phyloP scores from a whole-genome alignment of 371 early-diverging fungal species.

The Rhizopus sp. region DNA sequence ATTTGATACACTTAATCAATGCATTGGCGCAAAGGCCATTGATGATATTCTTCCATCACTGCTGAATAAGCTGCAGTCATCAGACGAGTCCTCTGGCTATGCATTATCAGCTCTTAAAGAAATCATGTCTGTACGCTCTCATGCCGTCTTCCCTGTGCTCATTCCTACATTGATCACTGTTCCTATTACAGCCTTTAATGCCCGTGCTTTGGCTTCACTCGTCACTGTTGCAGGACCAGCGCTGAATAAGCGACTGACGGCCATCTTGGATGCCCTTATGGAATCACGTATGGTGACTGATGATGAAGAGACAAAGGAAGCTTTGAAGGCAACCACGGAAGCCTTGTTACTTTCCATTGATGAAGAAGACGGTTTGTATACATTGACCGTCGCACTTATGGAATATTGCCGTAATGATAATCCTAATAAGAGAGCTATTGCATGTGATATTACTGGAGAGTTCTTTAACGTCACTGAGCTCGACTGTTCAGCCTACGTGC shows the following conservation, averaged over 20 bases:
- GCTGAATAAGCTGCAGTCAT: constrained; percentile 77
- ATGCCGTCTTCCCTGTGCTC: constrained; percentile 95
- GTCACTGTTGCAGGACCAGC: constrained; percentile 92
- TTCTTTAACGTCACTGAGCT: constrained; percentile 72
- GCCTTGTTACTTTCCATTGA: constrained; percentile 72
- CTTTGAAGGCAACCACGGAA: constrained; percentile 68
- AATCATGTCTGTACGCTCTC: constrained; percentile 93
- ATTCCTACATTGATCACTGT: constrained; percentile 89
- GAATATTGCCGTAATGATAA: constrained; percentile 66
- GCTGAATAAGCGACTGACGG: constrained; percentile 77
- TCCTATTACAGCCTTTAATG: constrained; percentile 91
- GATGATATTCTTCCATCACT: constrained; percentile 90
- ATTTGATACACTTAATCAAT: constrained; percentile 90
- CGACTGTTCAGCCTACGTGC: constrained; percentile 69
- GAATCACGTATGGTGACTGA: constrained; percentile 65
- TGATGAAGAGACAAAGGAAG: constrained; percentile 69
- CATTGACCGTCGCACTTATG: constrained; percentile 68
- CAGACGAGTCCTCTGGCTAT: constrained; percentile 64
- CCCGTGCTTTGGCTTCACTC: constrained; percentile 85
- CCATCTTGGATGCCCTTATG: constrained; percentile 82
- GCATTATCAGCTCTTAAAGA: constrained; percentile 95
- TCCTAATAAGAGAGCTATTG: constrained; percentile 52
- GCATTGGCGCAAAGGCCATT: constrained; percentile 87
- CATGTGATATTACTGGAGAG: constrained; percentile 62
- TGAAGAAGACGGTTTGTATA: constrained; percentile 75